Evolutionary conservation across 108 stramenopile genomes (phyloP).

Genomic region (Nitzschia sp.): DNA sequence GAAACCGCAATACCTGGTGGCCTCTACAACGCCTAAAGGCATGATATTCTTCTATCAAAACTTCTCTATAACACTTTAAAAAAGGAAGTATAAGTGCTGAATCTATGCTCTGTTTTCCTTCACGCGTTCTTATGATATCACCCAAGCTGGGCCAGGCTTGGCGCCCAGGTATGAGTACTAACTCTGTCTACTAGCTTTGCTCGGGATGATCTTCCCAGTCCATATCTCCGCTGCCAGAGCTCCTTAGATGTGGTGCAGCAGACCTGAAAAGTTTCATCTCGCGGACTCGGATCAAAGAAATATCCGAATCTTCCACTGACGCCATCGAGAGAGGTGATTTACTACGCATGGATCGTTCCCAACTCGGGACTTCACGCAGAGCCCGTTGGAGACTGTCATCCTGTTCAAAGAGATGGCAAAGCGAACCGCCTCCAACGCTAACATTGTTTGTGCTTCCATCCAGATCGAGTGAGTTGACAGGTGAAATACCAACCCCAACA

Average conservation of each 20-base stretch:
- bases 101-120: no score
- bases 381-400: constrained; percentile 26
- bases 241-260: background rate
- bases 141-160: no score
- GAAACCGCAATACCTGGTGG: no score
- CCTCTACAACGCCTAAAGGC: no score
- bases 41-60: no score
- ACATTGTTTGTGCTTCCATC: constrained; percentile 28
- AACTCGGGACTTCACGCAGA: constrained; percentile 32
- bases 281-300: constrained; percentile 30
- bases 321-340: constrained; percentile 24
- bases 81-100: no score
- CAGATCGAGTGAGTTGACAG: constrained; percentile 35
- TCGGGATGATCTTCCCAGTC: constrained; percentile 15
- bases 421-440: constrained; percentile 44
- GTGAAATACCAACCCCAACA: constrained; percentile 27
- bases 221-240: constrained; percentile 8
- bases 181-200: no score
- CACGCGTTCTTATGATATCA: no score
- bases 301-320: constrained; percentile 11
- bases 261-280: background rate
- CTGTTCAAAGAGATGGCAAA: constrained; percentile 57
- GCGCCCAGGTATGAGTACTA: no score
- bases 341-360: constrained; percentile 35
- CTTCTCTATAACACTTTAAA: no score